Evolutionary conservation across 495 filamentous ascomycete genomes (phyloP).

Genomic region (Rhypophila decipiens): DNA sequence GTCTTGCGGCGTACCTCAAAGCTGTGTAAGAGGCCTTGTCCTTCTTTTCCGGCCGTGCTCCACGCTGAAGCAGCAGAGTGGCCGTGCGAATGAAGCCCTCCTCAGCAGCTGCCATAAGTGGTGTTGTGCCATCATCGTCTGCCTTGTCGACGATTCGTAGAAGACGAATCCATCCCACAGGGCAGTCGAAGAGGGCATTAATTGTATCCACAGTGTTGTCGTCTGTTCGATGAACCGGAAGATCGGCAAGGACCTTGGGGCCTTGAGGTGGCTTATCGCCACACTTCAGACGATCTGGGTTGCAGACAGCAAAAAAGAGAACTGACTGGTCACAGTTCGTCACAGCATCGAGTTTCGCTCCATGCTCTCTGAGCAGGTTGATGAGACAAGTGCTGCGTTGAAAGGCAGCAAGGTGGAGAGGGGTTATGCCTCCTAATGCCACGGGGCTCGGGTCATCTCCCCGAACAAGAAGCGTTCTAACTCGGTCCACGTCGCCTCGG

Average conservation of each 20-base stretch:
- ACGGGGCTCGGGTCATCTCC: conserved; percentile 3
- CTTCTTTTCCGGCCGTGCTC: conserved; percentile 4
- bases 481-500: background rate
- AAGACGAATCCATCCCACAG: background rate
- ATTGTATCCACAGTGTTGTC: conserved; percentile 5
- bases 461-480: background rate
- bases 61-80: conserved; percentile 3
- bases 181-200: conserved; percentile 6
- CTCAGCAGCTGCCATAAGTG: conserved; percentile 18
- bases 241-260: background rate
- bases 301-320: conserved; percentile 14
- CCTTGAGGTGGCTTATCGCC: conserved; percentile 3
- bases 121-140: conserved; percentile 12
- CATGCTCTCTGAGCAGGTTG: conserved; percentile 5
- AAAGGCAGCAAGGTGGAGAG: conserved; percentile 13
- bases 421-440: conserved; percentile 7
- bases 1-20: conserved; percentile 11
- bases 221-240: conserved; percentile 1
- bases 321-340: conserved; percentile 9
- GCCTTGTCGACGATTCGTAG: background rate
- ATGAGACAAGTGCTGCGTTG: conserved; percentile 7
- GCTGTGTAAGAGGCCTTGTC: conserved; percentile 14
- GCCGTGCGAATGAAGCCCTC: conserved; percentile 5
- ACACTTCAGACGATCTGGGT: background rate
- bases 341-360: conserved; percentile 11